These are phyloP conservation scores for Suillus decipiens DNA, from an alignment of 768 basidiomycete species.

Conservation along the genomic window DNA sequence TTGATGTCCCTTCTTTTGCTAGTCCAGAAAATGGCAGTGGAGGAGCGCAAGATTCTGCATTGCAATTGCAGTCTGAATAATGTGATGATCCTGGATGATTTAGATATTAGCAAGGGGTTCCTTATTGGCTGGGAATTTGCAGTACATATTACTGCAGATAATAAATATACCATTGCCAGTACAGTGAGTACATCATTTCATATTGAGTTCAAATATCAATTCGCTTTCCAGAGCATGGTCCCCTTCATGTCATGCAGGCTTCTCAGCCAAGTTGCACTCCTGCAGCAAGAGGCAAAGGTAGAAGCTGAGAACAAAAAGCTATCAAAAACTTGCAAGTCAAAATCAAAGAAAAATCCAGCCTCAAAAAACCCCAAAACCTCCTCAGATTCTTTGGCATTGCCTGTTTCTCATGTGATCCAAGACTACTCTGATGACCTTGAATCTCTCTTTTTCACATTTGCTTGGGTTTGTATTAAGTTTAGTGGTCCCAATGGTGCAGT, in stretches of 20 bases:
- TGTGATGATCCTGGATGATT: background rate
- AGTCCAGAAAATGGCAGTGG: background rate
- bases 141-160: background rate
- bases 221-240: background rate
- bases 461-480: background rate
- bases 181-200: background rate
- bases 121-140: background rate
- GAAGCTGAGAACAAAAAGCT: background rate
- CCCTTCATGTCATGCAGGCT: background rate
- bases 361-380: background rate
- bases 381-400: background rate
- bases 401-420: background rate
- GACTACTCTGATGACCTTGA: background rate
- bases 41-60: background rate
- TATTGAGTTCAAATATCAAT: background rate
- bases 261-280: background rate
- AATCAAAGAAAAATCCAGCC: background rate
- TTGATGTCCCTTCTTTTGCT: background rate
- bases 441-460: background rate
- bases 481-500: background rate
- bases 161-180: background rate
- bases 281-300: background rate
- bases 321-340: background rate
- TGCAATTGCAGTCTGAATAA: background rate
- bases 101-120: background rate